phyloP scores from a whole-genome alignment of 495 filamentous ascomycete genomes.

The Penicillium mononematosum region DNA sequence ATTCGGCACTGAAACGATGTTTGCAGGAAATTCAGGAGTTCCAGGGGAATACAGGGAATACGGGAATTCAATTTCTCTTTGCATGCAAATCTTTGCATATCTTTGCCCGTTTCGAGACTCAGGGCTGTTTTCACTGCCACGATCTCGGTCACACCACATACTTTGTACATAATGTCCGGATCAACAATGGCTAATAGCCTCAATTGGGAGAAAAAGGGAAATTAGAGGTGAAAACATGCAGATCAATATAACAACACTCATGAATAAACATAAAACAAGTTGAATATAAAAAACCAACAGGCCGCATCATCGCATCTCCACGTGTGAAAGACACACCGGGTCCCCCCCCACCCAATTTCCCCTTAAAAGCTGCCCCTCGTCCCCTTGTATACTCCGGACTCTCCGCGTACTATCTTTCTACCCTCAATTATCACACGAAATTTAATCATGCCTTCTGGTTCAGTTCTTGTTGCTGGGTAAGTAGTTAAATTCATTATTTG shows the following conservation, averaged over 20 bases:
- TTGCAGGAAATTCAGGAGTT: neutral
- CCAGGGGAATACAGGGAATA: too few relatives aligned
- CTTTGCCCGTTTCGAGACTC: neutral
- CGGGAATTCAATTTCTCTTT: neutral
- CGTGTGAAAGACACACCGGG: constrained; percentile 3
- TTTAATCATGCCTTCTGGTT: constrained; percentile 71
- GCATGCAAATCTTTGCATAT: constrained; percentile 9
- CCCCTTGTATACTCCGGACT: constrained; percentile 12
- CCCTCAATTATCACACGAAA: neutral
- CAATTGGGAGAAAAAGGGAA: neutral
- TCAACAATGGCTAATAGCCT: neutral
- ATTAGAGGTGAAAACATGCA: neutral
- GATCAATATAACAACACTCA: too few relatives aligned
- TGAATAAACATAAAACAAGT: neutral
- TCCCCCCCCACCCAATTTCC: constrained; percentile 20
- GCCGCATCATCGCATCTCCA: constrained; percentile 19
- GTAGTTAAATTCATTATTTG: constrained; percentile 26
- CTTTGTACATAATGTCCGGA: constrained; percentile 2
- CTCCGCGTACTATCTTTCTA: constrained; percentile 1
- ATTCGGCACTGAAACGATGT: neutral
- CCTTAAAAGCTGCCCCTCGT: constrained; percentile 30
- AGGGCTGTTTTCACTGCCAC: constrained; percentile 1
- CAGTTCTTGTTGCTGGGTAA: constrained; percentile 89
- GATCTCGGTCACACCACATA: neutral
- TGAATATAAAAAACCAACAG: constrained; percentile 6